phyloP scores from a whole-genome alignment of 2,329 filamentous ascomycete species.

The Trichoderma lentiforme region DNA sequence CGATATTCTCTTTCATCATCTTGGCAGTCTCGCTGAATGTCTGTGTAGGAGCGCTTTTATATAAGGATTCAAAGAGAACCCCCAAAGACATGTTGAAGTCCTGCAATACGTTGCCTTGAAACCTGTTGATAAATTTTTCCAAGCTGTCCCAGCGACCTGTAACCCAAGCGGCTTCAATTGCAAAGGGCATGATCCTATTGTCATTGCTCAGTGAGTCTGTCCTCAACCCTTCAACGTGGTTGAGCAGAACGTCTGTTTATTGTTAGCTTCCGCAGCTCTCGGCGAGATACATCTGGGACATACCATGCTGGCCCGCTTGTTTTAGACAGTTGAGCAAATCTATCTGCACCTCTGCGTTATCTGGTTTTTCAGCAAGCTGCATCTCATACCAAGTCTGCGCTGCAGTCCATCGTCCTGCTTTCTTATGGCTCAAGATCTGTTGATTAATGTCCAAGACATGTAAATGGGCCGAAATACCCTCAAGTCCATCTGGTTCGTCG shows the following conservation, averaged over 20 bases:
- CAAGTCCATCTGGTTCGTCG: conserved; percentile 93
- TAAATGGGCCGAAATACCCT: conserved; percentile 86
- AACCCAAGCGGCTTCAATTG: conserved; percentile 88
- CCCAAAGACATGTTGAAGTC: conserved; percentile 86
- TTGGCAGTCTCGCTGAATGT: conserved; percentile 58
- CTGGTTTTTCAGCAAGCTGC: conserved; percentile 73
- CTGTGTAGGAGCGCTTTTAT: conserved; percentile 49
- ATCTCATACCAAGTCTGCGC: conserved; percentile 98
- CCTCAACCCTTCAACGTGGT: conserved; percentile 77
- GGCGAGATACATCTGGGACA: conserved; percentile 25
- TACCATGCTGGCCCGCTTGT: conserved; percentile 93
- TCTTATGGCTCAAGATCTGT: conserved; percentile 87
- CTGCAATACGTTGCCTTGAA: conserved; percentile 44
- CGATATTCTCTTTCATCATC: conserved; percentile 65
- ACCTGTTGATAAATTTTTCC: conserved; percentile 59
- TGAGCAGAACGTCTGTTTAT: conserved; percentile 70
- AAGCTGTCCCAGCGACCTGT: conserved; percentile 78
- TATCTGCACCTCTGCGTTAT: conserved; percentile 72
- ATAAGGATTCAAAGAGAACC: conserved; percentile 52
- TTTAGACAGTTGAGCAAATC: conserved; percentile 85
- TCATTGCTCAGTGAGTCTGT: conserved; percentile 46
- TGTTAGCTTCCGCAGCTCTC: conserved; percentile 22
- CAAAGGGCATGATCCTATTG: conserved; percentile 72
- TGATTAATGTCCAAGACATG: conserved; percentile 88
- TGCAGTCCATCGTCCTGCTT: conserved; percentile 88